Base-by-base conservation (phyloP, 192 early-diverging fungal genomes). In the Pilobolus umbonatus region DNA sequence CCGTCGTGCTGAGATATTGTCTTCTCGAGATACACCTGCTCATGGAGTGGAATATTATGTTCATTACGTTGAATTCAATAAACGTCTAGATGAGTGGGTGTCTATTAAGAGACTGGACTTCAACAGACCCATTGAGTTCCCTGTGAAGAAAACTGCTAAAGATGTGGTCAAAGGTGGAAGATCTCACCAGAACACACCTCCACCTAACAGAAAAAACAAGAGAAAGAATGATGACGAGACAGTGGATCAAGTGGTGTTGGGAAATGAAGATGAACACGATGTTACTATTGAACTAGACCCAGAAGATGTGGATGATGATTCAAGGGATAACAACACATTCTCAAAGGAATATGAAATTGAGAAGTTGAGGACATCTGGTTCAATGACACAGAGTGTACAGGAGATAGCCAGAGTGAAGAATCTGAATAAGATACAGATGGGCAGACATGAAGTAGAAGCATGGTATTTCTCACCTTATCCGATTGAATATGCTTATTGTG, bases 381-480 rank as follows among this genome's bases (percentile, higher is more conserved):
- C 92, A 9, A 98, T 98, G 96, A 97, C 96, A 1, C 96, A 98
- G 72, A 90, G 85, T 49, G 82, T 88, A n/a, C 82, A 87, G 47
- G 97, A 99, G 67, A 84, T 98, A 22, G 84, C 93, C 4, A 83
- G 95, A 7, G 86, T 98, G 61, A 98, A 98, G 75, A 98, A 98
- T 68, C 80, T 99, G 74, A 88, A 94, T 60, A 63, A 80, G 47
- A 94, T 99, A 43, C 82, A 93, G 61, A 92, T 99, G 72, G 97
- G 97, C 32, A 79, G 88, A 68, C 82, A 86, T 67, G 85, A 91
- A 64, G 88, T 98, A 26, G 93, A 96, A 68, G 83, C 95, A 0
- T 99, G 97, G 97, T 99, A 99, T 72, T 98, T 98, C 80, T 95
- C 94, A 30, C 95, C 97, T 0, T 99, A 98, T 52, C 95, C 97